Evolutionary conservation across 129 eudicot genomes (phyloP).

Genomic region (Lactuca sativa): DNA sequence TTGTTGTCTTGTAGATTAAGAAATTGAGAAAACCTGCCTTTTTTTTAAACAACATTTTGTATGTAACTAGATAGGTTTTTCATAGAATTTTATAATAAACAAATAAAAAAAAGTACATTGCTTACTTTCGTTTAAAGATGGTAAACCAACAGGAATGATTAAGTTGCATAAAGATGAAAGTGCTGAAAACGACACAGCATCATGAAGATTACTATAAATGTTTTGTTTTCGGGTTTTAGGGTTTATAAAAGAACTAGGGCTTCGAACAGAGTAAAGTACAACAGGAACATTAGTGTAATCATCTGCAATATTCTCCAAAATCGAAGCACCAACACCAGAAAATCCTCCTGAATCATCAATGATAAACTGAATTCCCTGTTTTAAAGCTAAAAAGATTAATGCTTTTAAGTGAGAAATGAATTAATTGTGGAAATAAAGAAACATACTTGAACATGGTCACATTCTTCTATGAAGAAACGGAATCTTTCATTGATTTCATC

Average conservation of each 20-base stretch:
- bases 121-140: conserved; percentile 68
- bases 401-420: background rate
- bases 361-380: conserved; percentile 79
- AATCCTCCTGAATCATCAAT: conserved; percentile 91
- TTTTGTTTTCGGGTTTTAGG: conserved; percentile 39
- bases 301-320: conserved; percentile 79
- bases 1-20: conserved; percentile 62
- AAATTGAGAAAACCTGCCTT: conserved; percentile 60
- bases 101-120: background rate
- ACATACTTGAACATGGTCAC: conserved; percentile 86
- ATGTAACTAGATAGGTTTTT: background rate
- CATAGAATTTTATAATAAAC: too few relatives aligned
- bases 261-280: conserved; percentile 62
- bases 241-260: conserved; percentile 43
- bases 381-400: background rate
- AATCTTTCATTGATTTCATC: conserved; percentile 84
- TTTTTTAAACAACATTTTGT: background rate
- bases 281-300: conserved; percentile 81
- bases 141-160: conserved; percentile 80
- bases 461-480: conserved; percentile 84
- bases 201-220: conserved; percentile 59
- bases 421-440: too few relatives aligned
- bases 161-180: conserved; percentile 69
- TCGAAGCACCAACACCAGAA: conserved; percentile 75
- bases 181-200: conserved; percentile 79